Evolutionary conservation across 1,139 yeast genomes (phyloP), one percentile per base, ranked within the genome.

Genomic region (Blastobotrys ciferrii): DNA sequence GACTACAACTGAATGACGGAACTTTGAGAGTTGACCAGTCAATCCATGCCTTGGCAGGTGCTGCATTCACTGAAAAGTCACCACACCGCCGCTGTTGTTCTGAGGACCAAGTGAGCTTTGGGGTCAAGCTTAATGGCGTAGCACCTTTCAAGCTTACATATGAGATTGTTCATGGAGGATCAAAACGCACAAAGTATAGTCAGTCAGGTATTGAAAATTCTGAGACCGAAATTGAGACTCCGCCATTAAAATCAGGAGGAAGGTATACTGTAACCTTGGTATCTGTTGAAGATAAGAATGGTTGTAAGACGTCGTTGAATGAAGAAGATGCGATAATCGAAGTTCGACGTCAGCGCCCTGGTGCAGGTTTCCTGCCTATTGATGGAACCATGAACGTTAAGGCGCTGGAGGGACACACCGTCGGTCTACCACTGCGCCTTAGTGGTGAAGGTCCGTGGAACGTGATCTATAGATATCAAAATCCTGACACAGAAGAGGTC

Each of bases 121-220:
- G 83, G 0, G 74, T 89, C 4, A 62, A 65, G 1, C 75, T 92
- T 32, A 78, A 77, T 45, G 98, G 98, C 9, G 81, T 82, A 55
- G 80, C 85, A 0, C 98, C 98, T 1, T 87, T 84, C 58, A 70
- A 76, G 2, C 74, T 92, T 51, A 74, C 73, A 28, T 89, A 89
- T 64, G 91, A 87, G 56, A 69, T 88, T 31, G 65, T 81, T 13
- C 77, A 77, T 41, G 56, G 55, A 6, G 50, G 71, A 32, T 52
- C 79, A 4, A 72, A 72, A 51, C 68, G 80, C 50, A 64, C 69
- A 6, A 67, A 77, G 4, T 73, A 66, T 45, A 63, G 66, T 0
- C 65, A 76, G 6, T 68, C 70, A n/a, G 73, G 76, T 32, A 77
- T 84, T 33, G 57, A 61, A 6, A 67, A 63, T 0, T 64, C 72